Evolutionary conservation across 2,329 filamentous ascomycete species (phyloP).

Genomic region (Aspergillus quadrilineatus): DNA sequence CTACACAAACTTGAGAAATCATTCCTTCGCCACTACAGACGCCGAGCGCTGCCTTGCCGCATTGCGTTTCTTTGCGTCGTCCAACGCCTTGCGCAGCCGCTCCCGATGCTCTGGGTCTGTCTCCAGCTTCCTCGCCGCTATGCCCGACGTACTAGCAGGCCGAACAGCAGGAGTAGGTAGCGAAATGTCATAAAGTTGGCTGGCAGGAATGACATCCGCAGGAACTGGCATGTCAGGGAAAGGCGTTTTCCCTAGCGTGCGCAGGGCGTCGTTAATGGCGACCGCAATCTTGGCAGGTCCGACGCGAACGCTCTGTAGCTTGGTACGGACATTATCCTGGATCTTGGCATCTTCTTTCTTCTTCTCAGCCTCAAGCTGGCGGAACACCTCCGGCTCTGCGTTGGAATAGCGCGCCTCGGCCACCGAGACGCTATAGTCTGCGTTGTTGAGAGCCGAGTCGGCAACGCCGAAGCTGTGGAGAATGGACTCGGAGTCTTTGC

Average conservation of each 20-base stretch:
- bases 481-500: constrained; percentile 47
- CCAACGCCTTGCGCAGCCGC: constrained; percentile 51
- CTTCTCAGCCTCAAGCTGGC: constrained; percentile 47
- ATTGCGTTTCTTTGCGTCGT: constrained; percentile 57
- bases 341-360: constrained; percentile 51
- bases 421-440: constrained; percentile 55
- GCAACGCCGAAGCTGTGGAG: constrained; percentile 49
- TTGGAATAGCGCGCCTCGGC: constrained; percentile 51
- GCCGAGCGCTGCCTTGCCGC: constrained; percentile 27
- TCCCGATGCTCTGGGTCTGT: constrained; percentile 47
- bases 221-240: constrained; percentile 18
- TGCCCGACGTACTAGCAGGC: constrained; percentile 23
- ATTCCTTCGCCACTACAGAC: constrained; percentile 15
- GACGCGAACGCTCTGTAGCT: constrained; percentile 44
- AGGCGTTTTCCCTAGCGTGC: constrained; percentile 32
- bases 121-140: constrained; percentile 18
- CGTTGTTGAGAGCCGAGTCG: constrained; percentile 52
- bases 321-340: constrained; percentile 41
- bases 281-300: constrained; percentile 38
- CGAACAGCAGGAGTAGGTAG: constrained; percentile 26
- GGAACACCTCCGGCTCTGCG: constrained; percentile 43
- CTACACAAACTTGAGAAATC: constrained; percentile 1
- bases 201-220: constrained; percentile 12
- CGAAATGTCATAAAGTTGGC: constrained; percentile 17
- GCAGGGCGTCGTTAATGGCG: constrained; percentile 42